Base-by-base conservation (phyloP, 139 green algal species). In the Picochlorum costavermella region DNA sequence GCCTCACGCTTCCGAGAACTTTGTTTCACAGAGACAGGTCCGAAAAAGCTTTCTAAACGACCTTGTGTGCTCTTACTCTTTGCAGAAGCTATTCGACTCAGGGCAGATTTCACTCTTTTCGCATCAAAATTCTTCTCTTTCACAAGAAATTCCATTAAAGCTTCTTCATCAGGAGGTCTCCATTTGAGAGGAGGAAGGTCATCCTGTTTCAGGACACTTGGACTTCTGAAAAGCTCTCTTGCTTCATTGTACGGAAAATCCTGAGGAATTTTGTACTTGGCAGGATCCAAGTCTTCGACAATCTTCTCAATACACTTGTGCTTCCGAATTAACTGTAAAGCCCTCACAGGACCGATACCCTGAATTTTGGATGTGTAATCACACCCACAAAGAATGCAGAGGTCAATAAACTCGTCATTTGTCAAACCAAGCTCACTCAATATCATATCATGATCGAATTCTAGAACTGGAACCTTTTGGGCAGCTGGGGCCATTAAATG, bases 311-410 rank as follows among this genome's bases (percentile, higher is more conserved):
- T 59, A 46, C 56, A 64, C 40, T 72, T 69, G 69, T 94, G 75
- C 68, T 93, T 81, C 60, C 83, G 75, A 37, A 99, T 90, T 6
- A 95, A 70, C 64, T 90, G 73, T 45, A 97, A 75, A 0, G 89
- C 82, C 5, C 92, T 85, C 29, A 95, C 86, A 45, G 69, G 57
- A 16, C 65, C 61, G 40, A 80, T 61, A 69, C 73, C 73, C 4
- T 57, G 64, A 70, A 99, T 97, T 61, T 76, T 91, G 55, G 76
- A 73, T 44, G 71, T 84, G 68, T 98, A 98, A 72, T 99, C 94
- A 74, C 94, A 98, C 36, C 94, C 94, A 71, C 86, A 95, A 43
- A 98, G 75, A 65, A 98, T 98, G 84, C 94, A 99, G n/a, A 99
- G 49, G 72, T 99, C 94, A 12, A 98, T 83, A 65, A 99, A 99